Base-by-base conservation (phyloP, 805 yeast genomes). In the Vanderwaltozyma yarrowii region DNA sequence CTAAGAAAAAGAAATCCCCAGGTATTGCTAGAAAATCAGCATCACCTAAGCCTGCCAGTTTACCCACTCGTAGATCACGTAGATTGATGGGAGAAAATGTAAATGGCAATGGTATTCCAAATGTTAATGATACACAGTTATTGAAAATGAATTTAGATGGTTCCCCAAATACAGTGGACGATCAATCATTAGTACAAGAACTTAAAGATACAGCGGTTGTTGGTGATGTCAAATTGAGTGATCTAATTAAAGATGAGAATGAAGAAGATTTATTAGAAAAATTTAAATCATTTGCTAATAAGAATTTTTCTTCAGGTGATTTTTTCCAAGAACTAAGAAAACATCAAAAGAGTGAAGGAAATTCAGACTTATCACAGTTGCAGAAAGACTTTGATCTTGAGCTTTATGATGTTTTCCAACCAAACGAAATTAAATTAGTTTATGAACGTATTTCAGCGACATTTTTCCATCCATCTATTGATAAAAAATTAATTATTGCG, bases 61-160 rank as follows among this genome's bases (percentile, higher is more conserved):
- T 66, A 13, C 94, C 95, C 0, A 66, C 78, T 1, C 68, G 96
- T 54, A 70, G 87, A 43, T 86, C 96, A 0, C 68, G 86, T 35
- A 67, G 96, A 45, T 52, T 88, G 18, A 84, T 85, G 4, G 95
- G 95, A 2, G 67, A 73, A 42, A 55, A 70, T 38, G 88, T 78
- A 36, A 64, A 71, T 6, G 67, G 61, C 16, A 38, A 46, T 3
- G 61, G 56, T 19, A 54, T 52, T 12, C 57, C 57, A 12, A 50
- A 51, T 39, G 54, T 52, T 8, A 49, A 44, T 35, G 53, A 50
- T 30, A 41, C 43, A 18, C 50, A 52, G 32, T 36, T 52, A 39
- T 28, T 52, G 45, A 51, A 47, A 23, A 40, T 42, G 44, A 43
- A 41, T 10, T 24, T 30, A 7, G 38, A 36, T 36, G n/a, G 21